Evolutionary conservation across 2,329 filamentous ascomycete species (phyloP).

Genomic region (Neopestalotiopsis sp.): DNA sequence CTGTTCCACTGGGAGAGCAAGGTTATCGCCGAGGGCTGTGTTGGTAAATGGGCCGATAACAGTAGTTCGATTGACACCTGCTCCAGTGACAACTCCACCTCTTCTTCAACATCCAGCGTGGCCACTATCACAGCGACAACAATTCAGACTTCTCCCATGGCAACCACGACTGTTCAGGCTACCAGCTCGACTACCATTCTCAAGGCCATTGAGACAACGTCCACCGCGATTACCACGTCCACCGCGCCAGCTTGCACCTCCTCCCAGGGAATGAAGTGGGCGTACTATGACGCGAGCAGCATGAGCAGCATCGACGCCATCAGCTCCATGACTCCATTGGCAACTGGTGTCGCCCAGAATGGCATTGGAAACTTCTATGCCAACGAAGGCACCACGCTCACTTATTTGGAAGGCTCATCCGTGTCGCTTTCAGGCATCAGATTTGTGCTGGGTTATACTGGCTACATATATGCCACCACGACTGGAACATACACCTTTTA

Average conservation of each 20-base stretch:
- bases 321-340: neutral
- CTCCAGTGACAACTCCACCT: constrained; percentile 2
- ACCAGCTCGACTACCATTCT: neutral
- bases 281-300: neutral
- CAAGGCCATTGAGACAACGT: neutral
- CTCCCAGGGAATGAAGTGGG: neutral
- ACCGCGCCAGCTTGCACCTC: neutral
- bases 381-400: neutral
- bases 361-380: neutral
- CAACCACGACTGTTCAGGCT: neutral
- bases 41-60: neutral
- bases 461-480: constrained; percentile 5
- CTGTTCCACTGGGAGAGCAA: constrained; percentile 7
- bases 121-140: constrained; percentile 5
- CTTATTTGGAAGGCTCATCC: neutral
- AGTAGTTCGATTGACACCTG: neutral
- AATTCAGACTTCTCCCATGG: neutral
- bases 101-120: neutral
- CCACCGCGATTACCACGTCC: neutral
- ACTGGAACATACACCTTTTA: neutral
- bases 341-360: constrained; percentile 1
- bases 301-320: neutral
- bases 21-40: neutral
- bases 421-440: neutral
- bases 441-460: neutral